Evolutionary conservation across 805 yeast species (phyloP), one percentile per base, ranked within the genome.

Genomic region (Middelhovenomyces tepae): DNA sequence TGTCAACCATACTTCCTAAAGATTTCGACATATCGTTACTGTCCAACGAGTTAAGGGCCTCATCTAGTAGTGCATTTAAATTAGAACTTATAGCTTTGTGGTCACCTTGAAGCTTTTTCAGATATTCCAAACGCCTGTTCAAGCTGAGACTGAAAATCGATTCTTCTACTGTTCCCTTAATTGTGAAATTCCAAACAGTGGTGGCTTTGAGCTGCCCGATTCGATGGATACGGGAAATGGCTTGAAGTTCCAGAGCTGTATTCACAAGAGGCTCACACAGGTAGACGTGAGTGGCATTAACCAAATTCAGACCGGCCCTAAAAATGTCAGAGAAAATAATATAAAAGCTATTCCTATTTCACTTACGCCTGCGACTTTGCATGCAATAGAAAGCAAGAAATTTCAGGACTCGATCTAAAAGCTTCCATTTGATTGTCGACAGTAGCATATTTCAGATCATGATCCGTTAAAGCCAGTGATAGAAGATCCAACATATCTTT

Each of bases 231-330:
- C 98, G 69, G 31, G 93, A 83, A 34, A 87, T 80, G 0, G 97
- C 96, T 53, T 89, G 98, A 10, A 84, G 53, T 46, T 91, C 97
- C 30, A 86, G 64, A 2, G 94, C 79, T 1, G 87, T 74, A 48
- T 86, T 86, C 10, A 91, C 78, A 37, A 91, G 64, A 1, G 98
- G 97, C 57, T 91, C 98, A 54, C 96, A 82, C 4, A 91, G 54
- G 40, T 87, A 79, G 0, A 91, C 89, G 53, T 91, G 95, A 2
- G 82, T 80, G 0, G 98, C 97, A 60, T 89, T 89, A 6, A 86
- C 75, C 35, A 91, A 63, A 6, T 94, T 91, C 42, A 91, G 62
- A 0, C 98, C 98, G 9, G 95, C 60, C 2, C 57, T 56, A 23
- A 21, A 19, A 20, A 29, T 28, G 20, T 35, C 37, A 37, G 5